phyloP scores from a whole-genome alignment of 1,139 yeast species.

The Debaryomyces singareniensis region DNA sequence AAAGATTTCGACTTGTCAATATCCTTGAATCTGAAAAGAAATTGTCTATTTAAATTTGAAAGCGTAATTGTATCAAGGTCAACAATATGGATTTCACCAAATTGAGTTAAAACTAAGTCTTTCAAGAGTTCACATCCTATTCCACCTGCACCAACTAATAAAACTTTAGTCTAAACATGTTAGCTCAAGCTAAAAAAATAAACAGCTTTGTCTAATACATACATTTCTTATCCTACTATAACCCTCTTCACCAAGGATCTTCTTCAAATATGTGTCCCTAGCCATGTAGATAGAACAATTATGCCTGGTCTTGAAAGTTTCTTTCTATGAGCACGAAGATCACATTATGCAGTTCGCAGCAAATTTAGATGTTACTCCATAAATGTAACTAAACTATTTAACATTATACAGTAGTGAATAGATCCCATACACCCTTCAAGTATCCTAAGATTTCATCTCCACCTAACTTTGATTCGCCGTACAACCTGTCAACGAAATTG shows the following conservation, averaged over 20 bases:
- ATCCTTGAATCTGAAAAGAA: conserved; percentile 79
- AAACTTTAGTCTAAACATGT: conserved; percentile 45
- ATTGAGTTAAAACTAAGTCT: conserved; percentile 75
- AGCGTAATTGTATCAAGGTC: conserved; percentile 93
- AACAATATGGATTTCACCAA: conserved; percentile 85
- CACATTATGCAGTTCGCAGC: not conserved
- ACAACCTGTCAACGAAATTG: conserved; percentile 71
- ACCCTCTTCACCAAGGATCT: conserved; percentile 37
- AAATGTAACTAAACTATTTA: too few species aligned
- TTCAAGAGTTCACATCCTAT: conserved; percentile 94
- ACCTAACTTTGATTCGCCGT: conserved; percentile 77
- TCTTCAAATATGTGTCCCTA: conserved; percentile 37
- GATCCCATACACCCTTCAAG: conserved; percentile 66
- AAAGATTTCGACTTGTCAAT: conserved; percentile 80
- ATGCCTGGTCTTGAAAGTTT: too few species aligned
- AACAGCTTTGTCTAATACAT: conserved; percentile 2
- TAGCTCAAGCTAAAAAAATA: conserved; percentile 2
- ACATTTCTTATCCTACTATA: conserved; percentile 20
- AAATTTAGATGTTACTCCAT: not conserved
- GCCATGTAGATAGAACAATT: too few species aligned
- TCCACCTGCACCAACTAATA: conserved; percentile 98
- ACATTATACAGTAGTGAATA: conserved; percentile 55
- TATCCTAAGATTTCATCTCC: conserved; percentile 80
- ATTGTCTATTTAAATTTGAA: conserved; percentile 89
- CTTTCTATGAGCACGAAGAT: conserved; percentile 1